Evolutionary conservation across 768 basidiomycete genomes (phyloP).

Genomic region (Exsudoporus frostii): DNA sequence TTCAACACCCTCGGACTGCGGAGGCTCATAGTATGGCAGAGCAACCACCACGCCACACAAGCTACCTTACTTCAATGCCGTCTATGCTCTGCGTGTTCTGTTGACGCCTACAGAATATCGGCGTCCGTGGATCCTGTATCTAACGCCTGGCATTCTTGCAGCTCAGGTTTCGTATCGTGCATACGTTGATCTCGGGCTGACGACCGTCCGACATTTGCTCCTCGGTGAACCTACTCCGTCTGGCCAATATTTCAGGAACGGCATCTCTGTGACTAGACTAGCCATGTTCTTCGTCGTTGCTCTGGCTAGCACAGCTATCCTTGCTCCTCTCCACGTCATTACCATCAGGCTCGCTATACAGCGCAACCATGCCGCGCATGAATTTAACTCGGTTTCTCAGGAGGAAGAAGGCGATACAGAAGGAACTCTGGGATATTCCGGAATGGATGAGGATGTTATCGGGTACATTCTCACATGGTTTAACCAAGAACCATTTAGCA

Average conservation of each 20-base stretch:
- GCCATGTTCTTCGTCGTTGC: conserved; percentile 57
- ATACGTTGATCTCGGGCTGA: conserved; percentile 43
- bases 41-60: conserved; percentile 81
- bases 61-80: conserved; percentile 57
- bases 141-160: conserved; percentile 65
- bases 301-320: conserved; percentile 50
- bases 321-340: conserved; percentile 79
- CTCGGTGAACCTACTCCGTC: conserved; percentile 47
- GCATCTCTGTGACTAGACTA: conserved; percentile 49
- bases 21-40: conserved; percentile 36
- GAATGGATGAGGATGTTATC: conserved; percentile 81
- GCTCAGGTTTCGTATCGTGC: conserved; percentile 42
- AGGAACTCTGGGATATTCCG: conserved; percentile 58
- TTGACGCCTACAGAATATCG: conserved; percentile 79
- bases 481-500: neutral
- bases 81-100: conserved; percentile 61
- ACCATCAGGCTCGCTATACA: conserved; percentile 77
- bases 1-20: neutral
- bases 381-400: conserved; percentile 71
- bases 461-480: conserved; percentile 48
- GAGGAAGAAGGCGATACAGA: conserved; percentile 68
- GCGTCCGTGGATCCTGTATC: conserved; percentile 75
- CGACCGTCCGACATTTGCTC: conserved; percentile 48
- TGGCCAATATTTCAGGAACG: conserved; percentile 31
- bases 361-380: conserved; percentile 74